Percentiles rank a stretch among this genome's conserved stretches.
Evolutionary conservation across 768 basidiomycete species (phyloP).

Genomic region (Daedaleopsis sinensis): DNA sequence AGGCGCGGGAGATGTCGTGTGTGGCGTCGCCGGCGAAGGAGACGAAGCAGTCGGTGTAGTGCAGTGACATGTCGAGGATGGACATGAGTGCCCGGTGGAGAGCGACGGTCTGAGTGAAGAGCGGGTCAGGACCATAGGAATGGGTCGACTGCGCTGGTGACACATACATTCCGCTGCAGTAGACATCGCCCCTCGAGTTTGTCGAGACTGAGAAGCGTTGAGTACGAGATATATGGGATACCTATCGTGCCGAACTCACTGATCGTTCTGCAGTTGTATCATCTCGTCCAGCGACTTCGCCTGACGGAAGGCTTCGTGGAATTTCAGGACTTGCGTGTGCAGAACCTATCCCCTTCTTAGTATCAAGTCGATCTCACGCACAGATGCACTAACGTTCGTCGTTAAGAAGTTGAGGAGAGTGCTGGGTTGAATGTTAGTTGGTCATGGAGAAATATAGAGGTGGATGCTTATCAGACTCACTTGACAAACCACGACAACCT

Average conservation of each 20-base stretch:
- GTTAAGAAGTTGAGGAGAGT: conserved; percentile 70
- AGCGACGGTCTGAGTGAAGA: conserved; percentile 54
- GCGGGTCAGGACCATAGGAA: background rate
- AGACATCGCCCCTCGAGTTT: conserved; percentile 65
- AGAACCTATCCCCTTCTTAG: conserved; percentile 53
- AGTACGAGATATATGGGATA: background rate
- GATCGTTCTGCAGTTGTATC: conserved; percentile 66
- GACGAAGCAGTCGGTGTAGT: conserved; percentile 67
- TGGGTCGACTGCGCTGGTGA: background rate
- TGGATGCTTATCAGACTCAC: conserved; percentile 46
- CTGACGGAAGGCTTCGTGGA: conserved; percentile 55
- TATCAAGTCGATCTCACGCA: background rate
- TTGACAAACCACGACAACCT: conserved; percentile 85
- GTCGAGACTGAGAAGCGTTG: conserved; percentile 48
- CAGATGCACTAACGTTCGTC: conserved; percentile 56
- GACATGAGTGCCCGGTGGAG: conserved; percentile 68
- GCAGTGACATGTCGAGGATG: conserved; percentile 73
- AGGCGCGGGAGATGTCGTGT: conserved; percentile 50
- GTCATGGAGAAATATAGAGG: background rate
- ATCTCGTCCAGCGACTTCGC: conserved; percentile 77
- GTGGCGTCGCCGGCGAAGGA: conserved; percentile 64
- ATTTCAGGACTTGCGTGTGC: conserved; percentile 59
- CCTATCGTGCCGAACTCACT: conserved; percentile 48
- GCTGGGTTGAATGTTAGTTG: conserved; percentile 35
- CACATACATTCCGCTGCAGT: conserved; percentile 58